Base-by-base conservation (phyloP, 2,329 filamentous ascomycete genomes). In the Sarocladiaceae sp. region DNA sequence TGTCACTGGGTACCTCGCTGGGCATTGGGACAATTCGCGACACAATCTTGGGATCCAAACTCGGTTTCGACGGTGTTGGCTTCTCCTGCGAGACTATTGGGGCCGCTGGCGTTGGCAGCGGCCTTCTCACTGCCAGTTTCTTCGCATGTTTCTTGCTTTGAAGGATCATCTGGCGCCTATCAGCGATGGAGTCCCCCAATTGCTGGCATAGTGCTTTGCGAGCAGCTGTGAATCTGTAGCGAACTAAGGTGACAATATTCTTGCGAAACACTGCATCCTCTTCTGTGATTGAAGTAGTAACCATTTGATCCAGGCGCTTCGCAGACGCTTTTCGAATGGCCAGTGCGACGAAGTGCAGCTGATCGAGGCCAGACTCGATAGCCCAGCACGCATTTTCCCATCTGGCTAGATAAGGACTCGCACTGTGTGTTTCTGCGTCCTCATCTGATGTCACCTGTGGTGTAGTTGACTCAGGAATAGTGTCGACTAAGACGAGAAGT, bases 81-180 rank as follows among this genome's bases (percentile, higher is more conserved):
- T 6, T 35, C 10, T 9, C 15, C 18, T 19, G 5, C 6, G n/a
- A 4, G 33, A 5, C 9, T n/a, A n/a, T 6, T 15, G 33, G 15
- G 16, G 26, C 26, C 26, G 9, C 26, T 18, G 33, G 21, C 6
- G 33, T 15, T n/a, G 6, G 6, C 7, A 19, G 33, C 21, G 11
- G 16, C n/a, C 33, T 18, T n/a, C 18, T 18, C 6, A 35, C 18
- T 6, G 33, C 18, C 4, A 35, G 33, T 20, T 18, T 35, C 33
- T 35, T 35, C 33, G 33, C 33, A 20, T 35, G 33, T 20, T 19
- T 35, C 18, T 35, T 35, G n/a, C 15, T 35, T 9, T 35, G 33
- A 9, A 35, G n/a, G 6, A 35, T 35, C 15, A 35, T 35, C 18
- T 35, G 15, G 4, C 33, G 33, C 18, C 33, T 35, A 19, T 35